Conservation (phyloP, 139 green algal genomes). For the Micromonas commoda region DNA sequence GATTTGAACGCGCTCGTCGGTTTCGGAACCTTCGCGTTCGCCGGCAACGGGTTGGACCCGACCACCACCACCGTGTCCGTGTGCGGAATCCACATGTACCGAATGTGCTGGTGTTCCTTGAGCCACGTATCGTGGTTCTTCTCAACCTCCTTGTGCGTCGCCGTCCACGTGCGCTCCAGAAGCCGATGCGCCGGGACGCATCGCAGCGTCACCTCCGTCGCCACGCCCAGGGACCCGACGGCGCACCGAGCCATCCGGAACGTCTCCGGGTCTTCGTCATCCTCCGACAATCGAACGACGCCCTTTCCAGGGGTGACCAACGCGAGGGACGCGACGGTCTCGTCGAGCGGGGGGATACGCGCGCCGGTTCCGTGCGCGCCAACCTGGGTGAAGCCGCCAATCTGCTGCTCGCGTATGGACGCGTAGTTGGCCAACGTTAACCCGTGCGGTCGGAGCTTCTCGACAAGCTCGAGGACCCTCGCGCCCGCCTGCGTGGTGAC, state of each 20-base stretch:
- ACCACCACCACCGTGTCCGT: slow-evolving; percentile 65
- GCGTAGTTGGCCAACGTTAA: slow-evolving; percentile 94
- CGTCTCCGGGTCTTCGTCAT: background rate
- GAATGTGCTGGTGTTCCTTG: slow-evolving; percentile 65
- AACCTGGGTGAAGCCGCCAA: slow-evolving; percentile 57
- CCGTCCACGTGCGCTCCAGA: slow-evolving; percentile 74
- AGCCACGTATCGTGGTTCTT: slow-evolving; percentile 71
- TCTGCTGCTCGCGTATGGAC: slow-evolving; percentile 89
- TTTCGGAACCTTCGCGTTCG: background rate
- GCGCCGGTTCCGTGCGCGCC: slow-evolving; percentile 89
- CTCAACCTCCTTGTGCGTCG: slow-evolving; percentile 51
- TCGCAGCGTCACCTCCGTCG: slow-evolving; percentile 81
- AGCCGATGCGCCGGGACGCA: slow-evolving; percentile 63
- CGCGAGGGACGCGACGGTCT: slow-evolving; percentile 76
- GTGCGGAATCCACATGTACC: slow-evolving; percentile 98
- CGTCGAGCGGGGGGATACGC: slow-evolving; percentile 81
- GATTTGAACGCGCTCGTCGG: background rate
- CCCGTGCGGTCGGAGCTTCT: slow-evolving; percentile 67
- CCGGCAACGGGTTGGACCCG: slow-evolving; percentile 26
- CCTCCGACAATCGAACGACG: slow-evolving; percentile 50
- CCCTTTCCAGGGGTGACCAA: slow-evolving; percentile 81
- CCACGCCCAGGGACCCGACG: slow-evolving; percentile 80
- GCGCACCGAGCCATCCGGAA: slow-evolving; percentile 52
- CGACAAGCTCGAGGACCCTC: slow-evolving; percentile 67
- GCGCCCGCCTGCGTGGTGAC: slow-evolving; percentile 71